Evolutionary conservation across 2,329 filamentous ascomycete species (phyloP).

Genomic region (Mycosphaerella sp.): DNA sequence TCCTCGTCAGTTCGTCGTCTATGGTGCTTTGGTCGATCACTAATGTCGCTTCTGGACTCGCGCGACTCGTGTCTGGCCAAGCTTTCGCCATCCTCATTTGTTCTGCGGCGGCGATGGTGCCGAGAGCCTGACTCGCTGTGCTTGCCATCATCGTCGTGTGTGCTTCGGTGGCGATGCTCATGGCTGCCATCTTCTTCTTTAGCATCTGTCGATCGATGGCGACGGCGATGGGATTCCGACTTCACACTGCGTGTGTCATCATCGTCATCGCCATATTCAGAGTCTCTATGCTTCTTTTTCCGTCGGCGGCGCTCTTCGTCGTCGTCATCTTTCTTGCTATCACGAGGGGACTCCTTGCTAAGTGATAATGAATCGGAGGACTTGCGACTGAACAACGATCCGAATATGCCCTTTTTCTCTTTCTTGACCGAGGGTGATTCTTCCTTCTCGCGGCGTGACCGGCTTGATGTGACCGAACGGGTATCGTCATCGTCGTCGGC

Average conservation of each 20-base stretch:
- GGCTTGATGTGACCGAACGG: conserved; percentile 38
- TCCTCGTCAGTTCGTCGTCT: conserved; percentile 25
- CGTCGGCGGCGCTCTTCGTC: conserved; percentile 43
- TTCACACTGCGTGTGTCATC: conserved; percentile 22
- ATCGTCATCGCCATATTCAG: conserved; percentile 22
- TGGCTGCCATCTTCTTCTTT: conserved; percentile 24
- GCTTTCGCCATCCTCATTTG: conserved; percentile 24
- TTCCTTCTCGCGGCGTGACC: conserved; percentile 38
- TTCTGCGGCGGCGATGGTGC: conserved; percentile 25
- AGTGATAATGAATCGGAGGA: conserved; percentile 29
- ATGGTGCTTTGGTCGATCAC: conserved; percentile 19
- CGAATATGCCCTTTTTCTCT: conserved; percentile 42
- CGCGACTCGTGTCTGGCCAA: conserved; percentile 18
- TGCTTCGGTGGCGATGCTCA: conserved; percentile 25
- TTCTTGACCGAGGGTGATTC: conserved; percentile 31
- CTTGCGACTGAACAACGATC: conserved; percentile 44
- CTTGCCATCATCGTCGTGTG: conserved; percentile 21
- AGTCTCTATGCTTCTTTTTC: conserved; percentile 40
- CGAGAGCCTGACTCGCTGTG: conserved; percentile 23
- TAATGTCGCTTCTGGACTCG: conserved; percentile 19
- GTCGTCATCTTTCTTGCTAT: conserved; percentile 32
- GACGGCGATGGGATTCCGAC: conserved; percentile 23
- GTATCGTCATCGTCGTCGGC: conserved; percentile 39
- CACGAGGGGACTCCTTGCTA: conserved; percentile 21
- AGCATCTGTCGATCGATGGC: conserved; percentile 15